Evolutionary conservation across 495 filamentous ascomycete genomes (phyloP), one percentile per base, ranked within the genome.

Genomic region (Aspergillus egyptiacus): DNA sequence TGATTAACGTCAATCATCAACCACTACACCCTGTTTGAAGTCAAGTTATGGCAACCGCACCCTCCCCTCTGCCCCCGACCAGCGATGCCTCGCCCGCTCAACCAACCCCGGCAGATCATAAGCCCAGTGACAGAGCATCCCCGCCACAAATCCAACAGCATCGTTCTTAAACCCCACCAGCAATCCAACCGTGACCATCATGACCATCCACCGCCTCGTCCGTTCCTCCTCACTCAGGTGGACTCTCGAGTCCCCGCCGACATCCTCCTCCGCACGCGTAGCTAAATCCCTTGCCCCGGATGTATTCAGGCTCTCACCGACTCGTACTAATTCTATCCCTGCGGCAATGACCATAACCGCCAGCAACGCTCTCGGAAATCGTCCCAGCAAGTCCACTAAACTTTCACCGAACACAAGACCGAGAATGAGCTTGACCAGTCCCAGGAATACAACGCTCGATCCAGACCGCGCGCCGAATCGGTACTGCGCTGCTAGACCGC

Each of bases 391-490:
- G n/a, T 67, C 69, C 6, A 91, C 64, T 31, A 95, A 68, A 2
- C 77, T 74, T 38, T 85, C 78, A 0, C 87, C 84, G 35, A 85
- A 86, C 7, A 88, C 55, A 2, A 95, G 34, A 0, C 91, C 91
- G 5, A 95, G 70, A 3, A 83, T 6, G 6, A 95, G 66, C 62
- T 96, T 97, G 30, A 86, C 67, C 0, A 78, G 17, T 0, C 91
- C 91, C 1, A 96, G 75, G 36, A 95, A 61, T 34, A 96, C 80
- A 31, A 96, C 76, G 54, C 84, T 86, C 0, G 87, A 78, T 1
- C 91, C 91, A 25, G 87, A 93, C 10, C 91, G 82, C 5, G 91
- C 90, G 2, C 91, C 91, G 54, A 96, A 97, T 2, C 87, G 80
- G 57, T 87, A 86, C 61, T 96, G 91, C 1, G 83, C 91, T 2